phyloP scores from a whole-genome alignment of 345 rosid genomes.

The Passiflora organensis region DNA sequence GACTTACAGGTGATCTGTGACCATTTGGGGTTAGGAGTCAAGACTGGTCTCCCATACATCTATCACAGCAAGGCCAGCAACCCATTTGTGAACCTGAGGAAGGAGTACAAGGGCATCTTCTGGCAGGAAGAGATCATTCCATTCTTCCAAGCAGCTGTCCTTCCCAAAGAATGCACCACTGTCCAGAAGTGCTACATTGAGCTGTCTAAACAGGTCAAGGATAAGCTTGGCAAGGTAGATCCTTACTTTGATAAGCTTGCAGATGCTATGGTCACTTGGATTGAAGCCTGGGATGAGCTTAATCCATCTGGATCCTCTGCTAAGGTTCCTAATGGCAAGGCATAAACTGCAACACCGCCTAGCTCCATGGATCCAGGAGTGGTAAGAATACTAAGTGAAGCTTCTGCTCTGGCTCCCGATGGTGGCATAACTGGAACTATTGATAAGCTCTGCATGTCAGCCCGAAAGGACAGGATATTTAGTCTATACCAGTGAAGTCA shows the following conservation, averaged over 20 bases:
- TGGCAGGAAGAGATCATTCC: constrained; percentile 99
- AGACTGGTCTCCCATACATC: constrained; percentile 82
- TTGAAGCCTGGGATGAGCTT: constrained; percentile 95
- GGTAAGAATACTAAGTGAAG: too few relatives aligned
- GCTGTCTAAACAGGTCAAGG: constrained; percentile 73
- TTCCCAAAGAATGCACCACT: constrained; percentile 69
- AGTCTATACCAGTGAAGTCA: too few relatives aligned
- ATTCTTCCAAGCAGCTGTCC: constrained; percentile 60
- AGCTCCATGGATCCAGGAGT: too few relatives aligned
- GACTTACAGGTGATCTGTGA: constrained; percentile 67
- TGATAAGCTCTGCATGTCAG: too few relatives aligned
- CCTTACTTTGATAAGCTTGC: constrained; percentile 85
- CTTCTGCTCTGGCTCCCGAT: too few relatives aligned
- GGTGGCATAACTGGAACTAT: too few relatives aligned
- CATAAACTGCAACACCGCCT: constrained; percentile 32
- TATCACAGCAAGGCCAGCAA: constrained; percentile 96
- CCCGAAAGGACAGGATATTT: too few relatives aligned
- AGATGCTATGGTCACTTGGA: constrained; percentile 93
- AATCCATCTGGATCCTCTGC: constrained; percentile 61
- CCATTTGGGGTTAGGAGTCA: constrained; percentile 79
- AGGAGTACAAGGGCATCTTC: constrained; percentile 82
- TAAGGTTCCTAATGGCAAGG: constrained; percentile 33
- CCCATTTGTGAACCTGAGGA: constrained; percentile 90
- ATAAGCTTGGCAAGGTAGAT: constrained; percentile 64
- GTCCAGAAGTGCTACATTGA: constrained; percentile 85